Base-by-base conservation (phyloP, 2,329 filamentous ascomycete species). In the Sporothrix protearum region DNA sequence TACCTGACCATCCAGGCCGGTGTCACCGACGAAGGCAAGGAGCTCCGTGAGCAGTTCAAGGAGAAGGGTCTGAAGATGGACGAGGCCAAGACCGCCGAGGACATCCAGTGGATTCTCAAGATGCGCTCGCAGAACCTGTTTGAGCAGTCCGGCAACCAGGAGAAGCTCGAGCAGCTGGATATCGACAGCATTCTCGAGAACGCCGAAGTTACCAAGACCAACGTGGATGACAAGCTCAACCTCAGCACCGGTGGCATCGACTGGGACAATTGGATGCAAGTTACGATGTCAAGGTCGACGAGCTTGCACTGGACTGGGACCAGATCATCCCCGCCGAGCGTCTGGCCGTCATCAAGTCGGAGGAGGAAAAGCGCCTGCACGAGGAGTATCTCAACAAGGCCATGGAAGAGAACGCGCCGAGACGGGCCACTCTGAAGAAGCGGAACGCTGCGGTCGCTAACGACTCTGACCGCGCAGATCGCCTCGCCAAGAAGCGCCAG, bases 121-220 rank as follows among this genome's bases (percentile, higher is more conserved):
- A 94, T 95, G 82, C 92, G 96, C 76, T 97, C 96, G n/a, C 96
- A 97, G 79, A 97, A 96, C 81, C 97, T 99, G 91, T 99, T 99
- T 76, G 95, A 98, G 81, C 95, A 97, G 80, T 96, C 92, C 12
- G 93, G 93, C 72, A 99, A 99, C 79, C 96, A 99, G 81, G 92
- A 95, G 82, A 96, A 97, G 79, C 86, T 99, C 5, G 96, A 99
- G 81, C 94, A 97, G 81, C 89, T 99, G 30, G 96, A 99, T 79
- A 98, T 99, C 76, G 96, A 99, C 79, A 93, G 94, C 9, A 96
- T 99, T 51, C 88, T 99, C 19, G 96, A 96, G 77, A 97, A 97
- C 79, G 96, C 96, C 36, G 96, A 99, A 82, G 90, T 98, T 76
- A 96, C 97, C 77, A 95, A 97, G 83, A 98, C 96, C 0, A 94